Conservation (phyloP, 495 filamentous ascomycete species). For the Aspergillus heteromorphus region DNA sequence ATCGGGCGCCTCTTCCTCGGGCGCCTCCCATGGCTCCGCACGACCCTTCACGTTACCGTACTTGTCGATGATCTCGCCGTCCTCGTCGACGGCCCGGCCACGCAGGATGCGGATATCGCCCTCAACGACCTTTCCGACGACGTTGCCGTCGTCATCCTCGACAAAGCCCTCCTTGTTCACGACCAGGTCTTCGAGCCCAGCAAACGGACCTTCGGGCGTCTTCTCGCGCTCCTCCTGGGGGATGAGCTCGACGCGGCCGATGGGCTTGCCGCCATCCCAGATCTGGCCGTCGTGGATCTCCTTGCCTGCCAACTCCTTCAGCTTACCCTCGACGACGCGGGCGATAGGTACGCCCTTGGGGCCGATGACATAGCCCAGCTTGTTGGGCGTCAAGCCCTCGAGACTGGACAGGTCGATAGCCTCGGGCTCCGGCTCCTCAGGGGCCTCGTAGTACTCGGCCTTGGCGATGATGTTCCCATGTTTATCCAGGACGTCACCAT, state of each 20-base stretch:
- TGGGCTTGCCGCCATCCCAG: slow-evolving; percentile 70
- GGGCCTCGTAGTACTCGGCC: slow-evolving; percentile 50
- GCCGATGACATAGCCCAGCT: slow-evolving; percentile 78
- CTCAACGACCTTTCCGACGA: slow-evolving; percentile 72
- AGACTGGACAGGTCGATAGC: slow-evolving; percentile 59
- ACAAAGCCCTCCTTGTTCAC: slow-evolving; percentile 83
- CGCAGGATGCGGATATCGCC: slow-evolving; percentile 64
- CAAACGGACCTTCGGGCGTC: slow-evolving; percentile 74
- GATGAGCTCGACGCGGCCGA: slow-evolving; percentile 75
- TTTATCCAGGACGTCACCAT: slow-evolving; percentile 60
- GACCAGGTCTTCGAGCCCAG: slow-evolving; percentile 62
- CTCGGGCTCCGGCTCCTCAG: slow-evolving; percentile 38
- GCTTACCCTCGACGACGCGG: slow-evolving; percentile 67
- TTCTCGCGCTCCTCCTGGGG: slow-evolving; percentile 58
- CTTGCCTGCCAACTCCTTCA: slow-evolving; percentile 61
- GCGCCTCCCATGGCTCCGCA: slow-evolving; percentile 27
- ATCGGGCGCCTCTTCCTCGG: slow-evolving; percentile 29
- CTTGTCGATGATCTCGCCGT: slow-evolving; percentile 76
- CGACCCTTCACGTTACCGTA: slow-evolving; percentile 61
- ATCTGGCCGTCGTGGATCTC: slow-evolving; percentile 82
- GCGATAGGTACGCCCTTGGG: slow-evolving; percentile 64
- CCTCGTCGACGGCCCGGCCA: slow-evolving; percentile 78
- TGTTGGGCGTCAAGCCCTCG: slow-evolving; percentile 82
- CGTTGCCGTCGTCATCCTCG: slow-evolving; percentile 70
- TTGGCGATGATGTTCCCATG: slow-evolving; percentile 57